phyloP scores from a whole-genome alignment of 2,329 filamentous ascomycete genomes.

The Cryphonectria naterciae region DNA sequence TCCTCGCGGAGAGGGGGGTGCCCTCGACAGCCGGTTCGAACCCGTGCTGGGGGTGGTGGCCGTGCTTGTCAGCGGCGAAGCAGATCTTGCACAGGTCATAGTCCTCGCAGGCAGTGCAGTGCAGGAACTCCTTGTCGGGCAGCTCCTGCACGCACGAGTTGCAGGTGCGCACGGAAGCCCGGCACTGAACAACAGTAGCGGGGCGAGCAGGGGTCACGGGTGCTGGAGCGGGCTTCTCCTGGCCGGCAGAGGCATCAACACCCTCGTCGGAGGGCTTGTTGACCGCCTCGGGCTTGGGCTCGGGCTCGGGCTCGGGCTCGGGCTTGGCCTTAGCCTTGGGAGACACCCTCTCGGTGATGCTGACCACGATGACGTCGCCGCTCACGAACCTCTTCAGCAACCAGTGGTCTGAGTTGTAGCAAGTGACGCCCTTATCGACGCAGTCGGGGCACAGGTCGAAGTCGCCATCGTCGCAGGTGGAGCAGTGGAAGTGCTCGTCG shows the following conservation, averaged over 20 bases:
- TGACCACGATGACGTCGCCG: conserved; percentile 79
- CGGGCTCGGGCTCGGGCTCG: conserved; percentile 55
- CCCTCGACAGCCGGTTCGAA: conserved; percentile 73
- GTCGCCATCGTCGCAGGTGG: conserved; percentile 88
- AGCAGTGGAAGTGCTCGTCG: conserved; percentile 90
- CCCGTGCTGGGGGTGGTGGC: conserved; percentile 85
- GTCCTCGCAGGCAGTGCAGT: conserved; percentile 83
- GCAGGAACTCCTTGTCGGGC: conserved; percentile 78
- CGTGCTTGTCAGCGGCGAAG: conserved; percentile 76
- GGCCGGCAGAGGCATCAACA: background rate
- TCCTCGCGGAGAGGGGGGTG: conserved; percentile 61
- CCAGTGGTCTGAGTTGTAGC: conserved; percentile 83
- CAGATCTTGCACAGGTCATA: conserved; percentile 90
- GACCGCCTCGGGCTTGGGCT: conserved; percentile 31
- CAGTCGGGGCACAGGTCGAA: conserved; percentile 89
- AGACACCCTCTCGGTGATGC: conserved; percentile 79
- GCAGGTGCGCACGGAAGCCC: conserved; percentile 64
- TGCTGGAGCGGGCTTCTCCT: conserved; percentile 13
- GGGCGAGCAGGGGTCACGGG: background rate
- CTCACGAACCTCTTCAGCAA: conserved; percentile 87
- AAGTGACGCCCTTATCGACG: conserved; percentile 74
- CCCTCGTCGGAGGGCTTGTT: conserved; percentile 30
- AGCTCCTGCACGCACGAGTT: conserved; percentile 70
- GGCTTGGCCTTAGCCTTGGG: conserved; percentile 58
- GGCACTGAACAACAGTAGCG: background rate